A percentile compares a stretch with the other conserved stretches of the same genome.
phyloP scores from a whole-genome alignment of 495 filamentous ascomycete species.

The Jackrogersella multiformis region DNA sequence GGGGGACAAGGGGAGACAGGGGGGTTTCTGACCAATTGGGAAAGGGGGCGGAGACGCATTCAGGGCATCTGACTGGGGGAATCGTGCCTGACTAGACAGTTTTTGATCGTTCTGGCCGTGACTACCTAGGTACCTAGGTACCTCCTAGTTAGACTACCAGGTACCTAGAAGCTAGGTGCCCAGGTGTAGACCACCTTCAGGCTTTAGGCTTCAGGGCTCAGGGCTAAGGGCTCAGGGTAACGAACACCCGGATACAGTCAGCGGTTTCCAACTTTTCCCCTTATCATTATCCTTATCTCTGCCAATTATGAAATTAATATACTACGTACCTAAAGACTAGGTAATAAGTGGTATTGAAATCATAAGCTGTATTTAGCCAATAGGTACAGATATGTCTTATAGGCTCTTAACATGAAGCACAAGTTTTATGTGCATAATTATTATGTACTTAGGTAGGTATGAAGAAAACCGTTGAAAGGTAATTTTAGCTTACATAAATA shows the following conservation, averaged over 20 bases:
- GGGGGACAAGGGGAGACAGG: constrained; percentile 1
- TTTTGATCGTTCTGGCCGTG: constrained; percentile 16
- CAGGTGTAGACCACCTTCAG: neutral
- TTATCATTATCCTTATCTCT: constrained; percentile 28
- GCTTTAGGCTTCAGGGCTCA: neutral
- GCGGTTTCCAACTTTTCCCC: neutral
- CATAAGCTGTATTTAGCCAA: too few relatives aligned
- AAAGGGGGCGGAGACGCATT: constrained; percentile 33
- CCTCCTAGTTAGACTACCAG: neutral
- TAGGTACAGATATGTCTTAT: too few relatives aligned
- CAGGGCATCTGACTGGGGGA: constrained; percentile 16
- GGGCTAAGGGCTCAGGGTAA: too few relatives aligned
- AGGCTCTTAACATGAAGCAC: too few relatives aligned
- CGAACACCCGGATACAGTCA: too few relatives aligned
- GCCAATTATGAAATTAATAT: constrained; percentile 15
- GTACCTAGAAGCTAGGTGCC: too few relatives aligned
- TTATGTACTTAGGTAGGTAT: too few relatives aligned
- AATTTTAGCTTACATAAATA: constrained; percentile 1
- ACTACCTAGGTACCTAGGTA: constrained; percentile 3
- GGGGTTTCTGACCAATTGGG: constrained; percentile 28
- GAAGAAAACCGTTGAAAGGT: too few relatives aligned
- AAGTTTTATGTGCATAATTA: too few relatives aligned
- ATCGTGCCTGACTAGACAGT: constrained; percentile 17
- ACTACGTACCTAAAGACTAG: neutral
- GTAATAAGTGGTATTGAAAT: too few relatives aligned